phyloP scores from a whole-genome alignment of 768 basidiomycete genomes.

The Collybia sp. region DNA sequence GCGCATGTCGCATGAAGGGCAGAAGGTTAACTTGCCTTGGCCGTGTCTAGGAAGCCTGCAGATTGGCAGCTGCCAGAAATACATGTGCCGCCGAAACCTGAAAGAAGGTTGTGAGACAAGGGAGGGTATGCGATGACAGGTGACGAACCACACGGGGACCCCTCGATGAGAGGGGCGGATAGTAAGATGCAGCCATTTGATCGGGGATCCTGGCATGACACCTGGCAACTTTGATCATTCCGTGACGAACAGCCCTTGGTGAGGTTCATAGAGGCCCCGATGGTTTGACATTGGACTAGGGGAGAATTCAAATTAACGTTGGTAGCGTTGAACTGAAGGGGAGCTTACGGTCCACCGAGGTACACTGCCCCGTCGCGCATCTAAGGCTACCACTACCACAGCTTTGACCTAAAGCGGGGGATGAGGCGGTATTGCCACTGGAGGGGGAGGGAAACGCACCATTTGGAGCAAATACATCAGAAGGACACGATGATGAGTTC shows the following conservation, averaged over 20 bases:
- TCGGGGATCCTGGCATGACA: constrained; percentile 75
- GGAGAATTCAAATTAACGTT: constrained; percentile 1
- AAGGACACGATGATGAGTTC: constrained; percentile 65
- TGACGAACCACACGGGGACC: constrained; percentile 74
- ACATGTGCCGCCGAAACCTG: constrained; percentile 70
- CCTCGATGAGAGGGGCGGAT: constrained; percentile 69
- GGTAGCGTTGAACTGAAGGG: constrained; percentile 5
- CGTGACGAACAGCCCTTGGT: constrained; percentile 59
- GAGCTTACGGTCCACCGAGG: constrained; percentile 59
- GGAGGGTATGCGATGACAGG: constrained; percentile 1
- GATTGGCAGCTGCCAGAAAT: constrained; percentile 53
- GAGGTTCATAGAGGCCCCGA: constrained; percentile 70
- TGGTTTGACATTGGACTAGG: constrained; percentile 69
- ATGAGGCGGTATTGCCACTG: constrained; percentile 3
- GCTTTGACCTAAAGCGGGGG: constrained; percentile 40
- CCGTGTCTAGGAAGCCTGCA: constrained; percentile 53
- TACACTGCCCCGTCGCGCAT: constrained; percentile 79
- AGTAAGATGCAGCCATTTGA: constrained; percentile 64
- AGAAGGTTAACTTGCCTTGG: constrained; percentile 39
- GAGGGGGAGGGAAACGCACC: constrained; percentile 32
- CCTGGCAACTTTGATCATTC: constrained; percentile 65
- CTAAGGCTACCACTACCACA: constrained; percentile 62
- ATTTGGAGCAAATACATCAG: constrained; percentile 56
- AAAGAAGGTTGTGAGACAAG: constrained; percentile 16
- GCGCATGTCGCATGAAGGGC: constrained; percentile 5